Evolutionary conservation across 371 early-diverging fungal species (phyloP).

Genomic region (Parasitella parasitica): DNA sequence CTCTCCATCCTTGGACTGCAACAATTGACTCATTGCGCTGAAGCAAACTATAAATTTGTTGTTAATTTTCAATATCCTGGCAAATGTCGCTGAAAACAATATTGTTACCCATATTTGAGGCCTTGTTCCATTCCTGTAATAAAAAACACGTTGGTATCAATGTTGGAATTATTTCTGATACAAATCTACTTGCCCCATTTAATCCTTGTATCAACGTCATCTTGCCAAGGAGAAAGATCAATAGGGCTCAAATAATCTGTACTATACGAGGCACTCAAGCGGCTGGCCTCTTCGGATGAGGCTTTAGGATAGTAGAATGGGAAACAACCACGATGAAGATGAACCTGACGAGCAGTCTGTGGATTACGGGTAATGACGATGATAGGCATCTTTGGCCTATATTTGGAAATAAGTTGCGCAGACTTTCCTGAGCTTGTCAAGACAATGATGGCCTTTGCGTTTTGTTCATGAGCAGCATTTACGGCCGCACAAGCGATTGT

Average conservation of each 20-base stretch:
- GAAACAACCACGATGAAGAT: slow-evolving; percentile 87
- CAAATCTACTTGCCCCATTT: slow-evolving; percentile 76
- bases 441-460: slow-evolving; percentile 86
- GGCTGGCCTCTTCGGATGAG: slow-evolving; percentile 42
- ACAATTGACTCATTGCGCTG: slow-evolving; percentile 67
- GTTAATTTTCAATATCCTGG: background rate
- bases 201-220: slow-evolving; percentile 80
- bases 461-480: slow-evolving; percentile 82
- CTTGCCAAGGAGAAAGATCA: slow-evolving; percentile 64
- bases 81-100: background rate
- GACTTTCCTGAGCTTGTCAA: slow-evolving; percentile 70
- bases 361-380: slow-evolving; percentile 85
- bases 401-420: slow-evolving; percentile 93
- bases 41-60: slow-evolving; percentile 42
- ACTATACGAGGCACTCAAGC: slow-evolving; percentile 38
- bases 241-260: slow-evolving; percentile 40
- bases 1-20: slow-evolving; percentile 82
- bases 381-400: slow-evolving; percentile 90
- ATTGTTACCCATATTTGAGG: slow-evolving; percentile 48
- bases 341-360: slow-evolving; percentile 85
- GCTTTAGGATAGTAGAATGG: slow-evolving; percentile 77
- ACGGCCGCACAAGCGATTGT: slow-evolving; percentile 94
- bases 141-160: background rate
- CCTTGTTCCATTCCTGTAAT: slow-evolving; percentile 40
- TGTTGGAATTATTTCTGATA: background rate